A percentile compares a stretch with the other conserved stretches of the same genome.
Evolutionary conservation across 192 early-diverging fungal genomes (phyloP).

Genomic region (Phycomyces blakesleeanus): DNA sequence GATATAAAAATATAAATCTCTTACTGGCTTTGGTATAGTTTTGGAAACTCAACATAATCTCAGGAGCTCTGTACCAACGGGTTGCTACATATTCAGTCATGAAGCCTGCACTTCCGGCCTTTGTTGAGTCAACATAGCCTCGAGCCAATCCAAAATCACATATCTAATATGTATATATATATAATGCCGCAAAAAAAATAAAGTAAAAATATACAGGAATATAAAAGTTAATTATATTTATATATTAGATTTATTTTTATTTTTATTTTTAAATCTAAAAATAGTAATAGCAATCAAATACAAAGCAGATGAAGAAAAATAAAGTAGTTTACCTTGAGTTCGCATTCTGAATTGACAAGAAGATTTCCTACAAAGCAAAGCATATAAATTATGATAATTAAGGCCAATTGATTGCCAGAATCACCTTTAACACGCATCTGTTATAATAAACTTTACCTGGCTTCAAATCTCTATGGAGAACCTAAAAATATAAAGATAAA

Average conservation of each 20-base stretch:
- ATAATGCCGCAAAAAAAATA: slow-evolving; percentile 2
- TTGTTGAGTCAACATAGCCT: slow-evolving; percentile 64
- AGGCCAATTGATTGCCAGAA: too few species aligned
- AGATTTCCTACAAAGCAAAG: slow-evolving; percentile 55
- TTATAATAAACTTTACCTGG: too few species aligned
- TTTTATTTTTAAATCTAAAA: too few species aligned
- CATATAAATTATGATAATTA: too few species aligned
- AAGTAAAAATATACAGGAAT: not conserved
- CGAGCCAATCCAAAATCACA: slow-evolving; percentile 94
- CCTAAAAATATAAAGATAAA: slow-evolving; percentile 20
- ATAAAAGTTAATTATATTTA: too few species aligned
- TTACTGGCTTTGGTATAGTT: slow-evolving; percentile 87
- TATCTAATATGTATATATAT: too few species aligned
- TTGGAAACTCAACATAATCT: slow-evolving; percentile 86
- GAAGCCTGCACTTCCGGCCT: slow-evolving; percentile 77
- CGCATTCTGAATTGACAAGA: slow-evolving; percentile 86
- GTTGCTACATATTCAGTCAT: slow-evolving; percentile 97
- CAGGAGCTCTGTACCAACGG: slow-evolving; percentile 91
- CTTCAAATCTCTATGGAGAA: slow-evolving; percentile 88
- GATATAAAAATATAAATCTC: too few species aligned
- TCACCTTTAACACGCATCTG: too few species aligned
- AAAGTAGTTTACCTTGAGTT: slow-evolving; percentile 64
- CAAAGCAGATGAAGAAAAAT: too few species aligned
- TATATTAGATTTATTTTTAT: too few species aligned
- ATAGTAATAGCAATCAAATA: too few species aligned